Evolutionary conservation across 2,329 filamentous ascomycete genomes (phyloP).

Genomic region (Stemphylium beticola): DNA sequence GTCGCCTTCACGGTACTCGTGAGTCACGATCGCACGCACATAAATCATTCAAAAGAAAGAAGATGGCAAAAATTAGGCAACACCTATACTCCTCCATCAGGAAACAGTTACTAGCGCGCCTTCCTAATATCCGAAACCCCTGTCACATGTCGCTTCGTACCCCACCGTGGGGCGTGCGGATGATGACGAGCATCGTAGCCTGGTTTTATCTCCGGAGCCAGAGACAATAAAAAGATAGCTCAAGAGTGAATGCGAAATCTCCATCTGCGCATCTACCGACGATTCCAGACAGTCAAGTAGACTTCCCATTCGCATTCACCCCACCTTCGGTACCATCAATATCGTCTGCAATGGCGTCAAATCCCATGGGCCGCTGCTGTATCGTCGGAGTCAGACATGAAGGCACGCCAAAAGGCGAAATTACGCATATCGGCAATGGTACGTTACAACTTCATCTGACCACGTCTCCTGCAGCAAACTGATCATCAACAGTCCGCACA

Average conservation of each 20-base stretch:
- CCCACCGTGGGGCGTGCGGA: not conserved
- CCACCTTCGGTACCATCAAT: too few species aligned
- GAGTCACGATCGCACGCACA: too few species aligned
- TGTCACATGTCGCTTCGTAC: not conserved
- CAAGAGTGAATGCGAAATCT: too few species aligned
- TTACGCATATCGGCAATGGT: constrained; percentile 57
- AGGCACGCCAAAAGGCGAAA: constrained; percentile 56
- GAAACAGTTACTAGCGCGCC: not conserved
- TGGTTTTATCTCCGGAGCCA: not conserved
- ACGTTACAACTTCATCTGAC: not conserved
- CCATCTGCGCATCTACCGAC: too few species aligned
- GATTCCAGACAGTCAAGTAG: too few species aligned
- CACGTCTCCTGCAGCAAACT: not conserved
- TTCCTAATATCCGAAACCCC: not conserved
- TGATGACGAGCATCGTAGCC: not conserved
- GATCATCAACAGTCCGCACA: constrained; percentile 54
- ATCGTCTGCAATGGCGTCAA: constrained; percentile 55
- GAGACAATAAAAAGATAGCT: not conserved
- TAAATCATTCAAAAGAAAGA: too few species aligned
- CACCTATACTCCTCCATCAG: too few species aligned
- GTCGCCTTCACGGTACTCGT: too few species aligned
- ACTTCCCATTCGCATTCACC: too few species aligned
- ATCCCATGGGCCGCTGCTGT: constrained; percentile 58
- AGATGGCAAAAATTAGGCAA: too few species aligned
- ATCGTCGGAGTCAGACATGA: constrained; percentile 59